Evolutionary conservation across 495 filamentous ascomycete genomes (phyloP).

Genomic region (Elasticomyces elasticus): DNA sequence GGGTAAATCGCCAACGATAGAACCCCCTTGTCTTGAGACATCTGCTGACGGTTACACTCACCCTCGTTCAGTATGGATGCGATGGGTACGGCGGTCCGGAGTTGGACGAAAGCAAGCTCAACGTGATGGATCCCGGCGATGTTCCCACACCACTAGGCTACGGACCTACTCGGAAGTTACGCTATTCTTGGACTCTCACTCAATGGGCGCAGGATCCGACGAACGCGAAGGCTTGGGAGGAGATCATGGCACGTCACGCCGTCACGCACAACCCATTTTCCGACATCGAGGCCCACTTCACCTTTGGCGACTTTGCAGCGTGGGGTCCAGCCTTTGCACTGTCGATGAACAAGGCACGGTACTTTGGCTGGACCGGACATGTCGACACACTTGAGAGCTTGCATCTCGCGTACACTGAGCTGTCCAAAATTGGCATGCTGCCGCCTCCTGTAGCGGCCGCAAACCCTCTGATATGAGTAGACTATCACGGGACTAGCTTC

Average conservation of each 20-base stretch:
- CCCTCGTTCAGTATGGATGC: constrained; percentile 37
- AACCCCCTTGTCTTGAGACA: too few species aligned
- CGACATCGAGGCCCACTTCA: constrained; percentile 25
- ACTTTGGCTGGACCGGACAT: constrained; percentile 34
- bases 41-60: too few species aligned
- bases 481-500: too few species aligned
- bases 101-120: constrained; percentile 14
- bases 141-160: constrained; percentile 12
- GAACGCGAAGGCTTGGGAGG: constrained; percentile 37
- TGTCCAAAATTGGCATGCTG: constrained; percentile 12
- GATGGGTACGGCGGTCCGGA: constrained; percentile 21
- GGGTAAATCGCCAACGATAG: too few species aligned
- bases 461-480: constrained; percentile 8
- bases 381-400: constrained; percentile 33
- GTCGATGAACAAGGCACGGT: constrained; percentile 32
- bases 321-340: constrained; percentile 7
- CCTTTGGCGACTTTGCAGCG: constrained; percentile 24
- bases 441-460: constrained; percentile 13
- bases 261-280: constrained; percentile 27
- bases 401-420: constrained; percentile 11
- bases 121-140: constrained; percentile 3
- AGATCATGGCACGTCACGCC: constrained; percentile 21
- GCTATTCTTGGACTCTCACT: constrained; percentile 32
- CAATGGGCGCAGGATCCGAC: constrained; percentile 38
- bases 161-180: constrained; percentile 16